Evolutionary conservation across 2,329 filamentous ascomycete species (phyloP), one percentile per base, ranked within the genome.

Genomic region (Albifimbria verrucaria): DNA sequence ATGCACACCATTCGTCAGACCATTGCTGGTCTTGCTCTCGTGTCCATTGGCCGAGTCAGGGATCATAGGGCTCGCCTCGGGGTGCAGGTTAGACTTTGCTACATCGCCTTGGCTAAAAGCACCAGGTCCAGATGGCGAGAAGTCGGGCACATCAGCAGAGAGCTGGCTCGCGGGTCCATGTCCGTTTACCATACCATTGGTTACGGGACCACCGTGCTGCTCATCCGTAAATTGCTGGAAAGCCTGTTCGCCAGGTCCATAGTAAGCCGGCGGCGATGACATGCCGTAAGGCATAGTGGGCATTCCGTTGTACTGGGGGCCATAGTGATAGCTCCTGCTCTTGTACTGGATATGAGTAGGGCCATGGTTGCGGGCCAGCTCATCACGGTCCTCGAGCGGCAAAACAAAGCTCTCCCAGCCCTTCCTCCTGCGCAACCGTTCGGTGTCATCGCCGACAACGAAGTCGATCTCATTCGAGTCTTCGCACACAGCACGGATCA

Each of bases 331-430:
- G 6, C 61, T 51, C 25, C 67, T 63, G 59, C 68, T 72, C 59
- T 71, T 72, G 58, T 65, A 71, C 6, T 66, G 67, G 25, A 71
- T 42, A 41, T 69, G 74, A 43, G 69, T 67, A 25, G 81, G 81
- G 3, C 92, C 92, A 18, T 88, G 81, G 62, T 88, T 89, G 66
- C 88, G 89, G 39, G 89, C 90, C 20, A 83, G 79, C 42, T 85
- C 78, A 60, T 92, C 85, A 57, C 93, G 87, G 56, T 90, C 82
- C 12, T 86, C 80, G 65, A 86, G 78, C 2, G 83, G 81, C 54
- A 95, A 72, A 20, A 97, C 82, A 78, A 90, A 97, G 59, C 86
- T 83, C 59, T 88, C 79, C 90, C 92, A 97, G 23, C 83, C 85
- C 20, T 90, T 81, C 23, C 82, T 81, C 55, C 85, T 83, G 49